These are phyloP conservation scores for Mortierella sp. DNA, from an alignment of 371 early-diverging fungal genomes.

Conservation along the genomic window DNA sequence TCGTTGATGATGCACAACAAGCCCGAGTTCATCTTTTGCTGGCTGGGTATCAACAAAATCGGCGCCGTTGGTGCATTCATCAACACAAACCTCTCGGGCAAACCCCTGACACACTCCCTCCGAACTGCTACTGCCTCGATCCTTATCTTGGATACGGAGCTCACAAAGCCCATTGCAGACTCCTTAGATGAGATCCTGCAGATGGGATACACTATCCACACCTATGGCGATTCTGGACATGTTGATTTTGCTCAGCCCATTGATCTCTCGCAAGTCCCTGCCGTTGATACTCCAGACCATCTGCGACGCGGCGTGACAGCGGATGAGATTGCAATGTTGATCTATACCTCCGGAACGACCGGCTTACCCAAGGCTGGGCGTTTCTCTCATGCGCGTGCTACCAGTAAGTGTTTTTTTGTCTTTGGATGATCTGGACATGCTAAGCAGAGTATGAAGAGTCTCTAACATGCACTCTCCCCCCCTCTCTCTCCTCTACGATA, in stretches of 20 bases:
- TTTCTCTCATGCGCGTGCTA: constrained; percentile 27
- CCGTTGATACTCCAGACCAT: constrained; percentile 29
- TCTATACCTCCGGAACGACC: constrained; percentile 92
- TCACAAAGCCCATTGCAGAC: constrained; percentile 12
- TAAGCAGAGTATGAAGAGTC: too few species aligned
- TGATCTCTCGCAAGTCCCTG: constrained; percentile 16
- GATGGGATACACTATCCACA: constrained; percentile 38
- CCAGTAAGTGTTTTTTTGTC: constrained; percentile 11
- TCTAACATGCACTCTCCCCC: neutral
- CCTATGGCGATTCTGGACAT: constrained; percentile 17
- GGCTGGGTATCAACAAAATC: constrained; percentile 43
- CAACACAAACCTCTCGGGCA: constrained; percentile 44
- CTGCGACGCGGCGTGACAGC: constrained; percentile 40
- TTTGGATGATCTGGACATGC: too few species aligned
- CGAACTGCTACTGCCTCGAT: constrained; percentile 27
- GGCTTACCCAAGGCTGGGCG: constrained; percentile 69
- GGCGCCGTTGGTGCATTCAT: constrained; percentile 44
- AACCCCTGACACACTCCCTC: constrained; percentile 43
- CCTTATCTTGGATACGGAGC: constrained; percentile 41
- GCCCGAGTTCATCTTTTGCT: constrained; percentile 48
- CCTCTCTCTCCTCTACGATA: neutral
- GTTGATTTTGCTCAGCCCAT: constrained; percentile 29
- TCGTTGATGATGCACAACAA: constrained; percentile 42
- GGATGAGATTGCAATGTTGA: constrained; percentile 82
- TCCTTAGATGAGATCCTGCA: constrained; percentile 27